Conservation (phyloP, 108 stramenopile genomes). For the Nitzschia putrida region DNA sequence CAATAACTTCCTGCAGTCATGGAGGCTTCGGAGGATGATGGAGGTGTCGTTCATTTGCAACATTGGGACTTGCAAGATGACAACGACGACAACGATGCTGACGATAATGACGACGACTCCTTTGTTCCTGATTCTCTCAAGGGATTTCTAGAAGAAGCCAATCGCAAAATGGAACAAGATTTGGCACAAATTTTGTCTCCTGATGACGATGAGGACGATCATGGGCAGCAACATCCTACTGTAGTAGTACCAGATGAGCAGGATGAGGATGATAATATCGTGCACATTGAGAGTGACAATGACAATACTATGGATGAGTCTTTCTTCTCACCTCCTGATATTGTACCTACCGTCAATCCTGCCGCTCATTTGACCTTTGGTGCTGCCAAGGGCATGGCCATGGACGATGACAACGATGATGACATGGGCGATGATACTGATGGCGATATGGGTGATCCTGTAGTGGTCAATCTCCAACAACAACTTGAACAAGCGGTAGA, state of each 20-base stretch:
- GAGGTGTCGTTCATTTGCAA: not conserved
- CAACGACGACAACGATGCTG: slow-evolving; percentile 12
- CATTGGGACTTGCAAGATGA: not conserved
- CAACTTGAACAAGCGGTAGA: slow-evolving; percentile 3
- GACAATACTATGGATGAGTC: not conserved
- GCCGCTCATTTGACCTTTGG: slow-evolving; percentile 10
- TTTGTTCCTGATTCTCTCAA: slow-evolving; percentile 27
- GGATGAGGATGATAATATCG: not conserved
- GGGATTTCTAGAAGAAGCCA: slow-evolving; percentile 21
- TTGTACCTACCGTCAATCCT: slow-evolving; percentile 7
- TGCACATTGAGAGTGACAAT: not conserved
- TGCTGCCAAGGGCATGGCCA: slow-evolving; percentile 8
- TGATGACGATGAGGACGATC: not conserved
- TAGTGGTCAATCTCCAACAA: not conserved
- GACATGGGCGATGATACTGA: not conserved
- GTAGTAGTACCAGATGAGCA: not conserved
- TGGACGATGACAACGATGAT: not conserved
- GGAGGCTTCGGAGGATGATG: not conserved
- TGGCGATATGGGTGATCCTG: not conserved
- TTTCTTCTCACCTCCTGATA: slow-evolving; percentile 12
- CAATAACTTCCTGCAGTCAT: too few species aligned
- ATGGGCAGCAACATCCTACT: not conserved
- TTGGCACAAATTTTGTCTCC: not conserved
- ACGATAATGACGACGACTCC: slow-evolving; percentile 24
- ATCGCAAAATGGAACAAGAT: slow-evolving; percentile 12